These are phyloP conservation scores for Pistacia integerrima DNA, from an alignment of 345 rosid genomes.

Conservation along the genomic window DNA sequence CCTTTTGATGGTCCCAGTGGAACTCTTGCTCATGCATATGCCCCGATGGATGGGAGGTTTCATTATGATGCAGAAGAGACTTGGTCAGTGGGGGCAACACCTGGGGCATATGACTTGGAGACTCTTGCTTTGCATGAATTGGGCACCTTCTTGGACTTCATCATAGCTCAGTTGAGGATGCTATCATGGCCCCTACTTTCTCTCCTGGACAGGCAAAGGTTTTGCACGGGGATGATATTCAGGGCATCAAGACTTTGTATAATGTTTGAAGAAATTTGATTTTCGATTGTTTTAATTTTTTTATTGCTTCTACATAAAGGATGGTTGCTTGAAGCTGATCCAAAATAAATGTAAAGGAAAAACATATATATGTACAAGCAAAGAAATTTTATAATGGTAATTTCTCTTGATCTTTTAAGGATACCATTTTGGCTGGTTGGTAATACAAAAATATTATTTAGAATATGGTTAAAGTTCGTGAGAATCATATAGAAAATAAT, in stretches of 20 bases:
- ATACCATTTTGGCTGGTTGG: too few relatives aligned
- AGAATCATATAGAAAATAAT: too few relatives aligned
- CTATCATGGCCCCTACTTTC: slow-evolving; percentile 35
- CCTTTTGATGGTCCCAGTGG: slow-evolving; percentile 30
- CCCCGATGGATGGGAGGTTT: slow-evolving; percentile 30
- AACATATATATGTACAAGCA: too few relatives aligned
- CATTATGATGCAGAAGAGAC: slow-evolving; percentile 36
- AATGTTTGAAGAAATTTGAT: background rate
- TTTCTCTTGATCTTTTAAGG: too few relatives aligned
- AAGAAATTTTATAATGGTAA: too few relatives aligned
- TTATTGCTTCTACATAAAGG: too few relatives aligned
- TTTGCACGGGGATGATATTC: slow-evolving; percentile 31
- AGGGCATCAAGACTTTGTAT: slow-evolving; percentile 32
- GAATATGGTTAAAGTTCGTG: too few relatives aligned
- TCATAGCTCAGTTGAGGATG: slow-evolving; percentile 29
- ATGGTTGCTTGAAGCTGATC: background rate
- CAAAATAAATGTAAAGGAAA: too few relatives aligned
- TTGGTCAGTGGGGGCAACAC: slow-evolving; percentile 14
- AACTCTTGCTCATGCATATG: slow-evolving; percentile 28
- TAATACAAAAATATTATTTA: too few relatives aligned
- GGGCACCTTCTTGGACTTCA: slow-evolving; percentile 46
- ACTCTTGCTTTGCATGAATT: slow-evolving; percentile 45
- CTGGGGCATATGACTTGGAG: slow-evolving; percentile 13
- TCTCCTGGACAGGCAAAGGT: slow-evolving; percentile 19
- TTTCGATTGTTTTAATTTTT: background rate